phyloP scores from a whole-genome alignment of 163 green algal genomes.

The Scenedesmus sp. region DNA sequence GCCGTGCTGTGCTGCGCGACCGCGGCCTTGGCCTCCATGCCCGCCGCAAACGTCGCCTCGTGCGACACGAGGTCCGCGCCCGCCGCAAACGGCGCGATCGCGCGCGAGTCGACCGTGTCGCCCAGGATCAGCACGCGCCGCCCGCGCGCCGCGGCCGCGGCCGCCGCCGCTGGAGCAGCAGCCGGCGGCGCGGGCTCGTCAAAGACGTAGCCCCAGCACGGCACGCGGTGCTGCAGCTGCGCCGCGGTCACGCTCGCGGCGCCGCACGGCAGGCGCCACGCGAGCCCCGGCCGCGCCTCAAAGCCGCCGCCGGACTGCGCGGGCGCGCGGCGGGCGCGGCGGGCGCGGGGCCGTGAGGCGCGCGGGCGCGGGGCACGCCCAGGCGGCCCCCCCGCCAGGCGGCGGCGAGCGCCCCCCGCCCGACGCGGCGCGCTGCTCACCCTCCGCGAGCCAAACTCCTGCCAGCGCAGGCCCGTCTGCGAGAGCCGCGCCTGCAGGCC shows the following conservation, averaged over 20 bases:
- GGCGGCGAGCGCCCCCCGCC: too few species aligned
- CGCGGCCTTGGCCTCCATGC: slow-evolving; percentile 75
- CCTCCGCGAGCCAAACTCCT: neutral
- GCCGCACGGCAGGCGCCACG: slow-evolving; percentile 60
- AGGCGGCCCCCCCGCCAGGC: too few species aligned
- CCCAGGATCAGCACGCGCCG: slow-evolving; percentile 91
- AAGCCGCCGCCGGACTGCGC: too few species aligned
- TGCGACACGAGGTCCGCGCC: slow-evolving; percentile 89
- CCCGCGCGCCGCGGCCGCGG: neutral
- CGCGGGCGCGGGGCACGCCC: too few species aligned
- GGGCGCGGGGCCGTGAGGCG: too few species aligned
- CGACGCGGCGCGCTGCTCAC: too few species aligned
- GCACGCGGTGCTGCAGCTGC: slow-evolving; percentile 92
- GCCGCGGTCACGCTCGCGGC: slow-evolving; percentile 65
- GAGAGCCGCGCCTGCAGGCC: neutral
- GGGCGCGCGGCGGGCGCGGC: too few species aligned
- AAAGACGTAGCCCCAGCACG: slow-evolving; percentile 94
- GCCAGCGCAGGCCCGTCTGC: slow-evolving; percentile 9
- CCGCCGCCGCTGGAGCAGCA: slow-evolving; percentile 25
- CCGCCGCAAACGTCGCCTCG: slow-evolving; percentile 88
- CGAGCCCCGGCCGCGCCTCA: slow-evolving; percentile 54
- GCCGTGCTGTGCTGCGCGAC: slow-evolving; percentile 91
- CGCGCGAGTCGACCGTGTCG: slow-evolving; percentile 85
- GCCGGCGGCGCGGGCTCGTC: slow-evolving; percentile 33
- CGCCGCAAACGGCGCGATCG: slow-evolving; percentile 71